Evolutionary conservation across 2,329 filamentous ascomycete species (phyloP), one percentile per base, ranked within the genome.

Genomic region (Sarocladiaceae sp.): DNA sequence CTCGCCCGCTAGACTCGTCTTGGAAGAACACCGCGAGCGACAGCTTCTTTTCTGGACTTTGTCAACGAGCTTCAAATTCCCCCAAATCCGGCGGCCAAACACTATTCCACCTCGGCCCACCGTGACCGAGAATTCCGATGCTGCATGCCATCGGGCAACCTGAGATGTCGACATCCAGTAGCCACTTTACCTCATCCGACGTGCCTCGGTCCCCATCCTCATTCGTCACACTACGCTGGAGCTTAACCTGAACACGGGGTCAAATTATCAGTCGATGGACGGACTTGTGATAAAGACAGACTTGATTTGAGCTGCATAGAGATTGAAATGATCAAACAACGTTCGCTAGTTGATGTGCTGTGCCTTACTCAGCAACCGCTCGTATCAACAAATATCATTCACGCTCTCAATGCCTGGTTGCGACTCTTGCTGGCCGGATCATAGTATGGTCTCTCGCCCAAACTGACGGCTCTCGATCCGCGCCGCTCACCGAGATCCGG

Each of bases 361-460:
- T n/a, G n/a, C n/a, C 33, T 36, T n/a, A n/a, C 33, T 36, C 6
- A 17, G 33, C 33, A n/a, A 10, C 18, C 33, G n/a, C 7, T 36
- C 33, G 33, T 17, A 6, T n/a, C 15, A 37, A 37, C 18, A 11
- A 22, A 22, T 18, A 33, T 33, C 28, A 10, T 20, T 22, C 17
- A 6, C 17, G n/a, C 26, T 3, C 26, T n/a, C 37, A 52, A 23
- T 15, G 47, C 54, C 37, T 53, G 37, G 5, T 18, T 25, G 8
- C 54, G 54, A 33, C 46, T 44, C 2, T 55, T 64, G 56, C 71
- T 75, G 53, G 62, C 50, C 1, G 75, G 74, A 52, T 82, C 77
- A 49, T 79, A 69, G 56, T 78, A 82, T 1, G 78, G 78, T 59
- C 65, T 67, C 65, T 82, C 79, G 0, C 78, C 79, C 13, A 82